phyloP scores from a whole-genome alignment of 1,139 yeast genomes.

The Taphrina pruni region DNA sequence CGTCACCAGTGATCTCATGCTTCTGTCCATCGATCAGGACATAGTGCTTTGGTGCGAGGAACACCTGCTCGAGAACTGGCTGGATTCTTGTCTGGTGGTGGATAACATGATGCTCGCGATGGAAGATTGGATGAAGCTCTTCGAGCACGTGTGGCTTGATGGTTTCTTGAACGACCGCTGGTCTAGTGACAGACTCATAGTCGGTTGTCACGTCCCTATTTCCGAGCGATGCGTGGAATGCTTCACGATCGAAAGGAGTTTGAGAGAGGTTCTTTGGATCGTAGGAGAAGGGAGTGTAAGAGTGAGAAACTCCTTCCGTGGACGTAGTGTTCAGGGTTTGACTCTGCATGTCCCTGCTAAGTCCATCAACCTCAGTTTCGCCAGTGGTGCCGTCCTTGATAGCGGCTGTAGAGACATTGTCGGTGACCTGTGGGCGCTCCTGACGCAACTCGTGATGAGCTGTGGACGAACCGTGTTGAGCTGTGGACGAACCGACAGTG shows the following conservation, averaged over 20 bases:
- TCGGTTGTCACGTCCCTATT: constrained; percentile 22
- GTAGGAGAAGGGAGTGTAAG: constrained; percentile 11
- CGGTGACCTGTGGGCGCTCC: constrained; percentile 6
- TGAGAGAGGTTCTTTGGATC: constrained; percentile 20
- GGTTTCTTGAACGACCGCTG: constrained; percentile 36
- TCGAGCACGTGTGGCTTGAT: constrained; percentile 14
- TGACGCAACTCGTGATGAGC: background rate
- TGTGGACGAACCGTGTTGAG: background rate
- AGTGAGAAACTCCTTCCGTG: background rate
- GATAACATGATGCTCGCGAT: constrained; percentile 38
- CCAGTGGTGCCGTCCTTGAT: constrained; percentile 25
- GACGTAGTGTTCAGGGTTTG: background rate
- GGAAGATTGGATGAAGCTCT: constrained; percentile 22
- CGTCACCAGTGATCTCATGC: constrained; percentile 33
- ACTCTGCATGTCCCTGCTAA: constrained; percentile 15
- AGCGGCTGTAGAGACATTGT: constrained; percentile 22
- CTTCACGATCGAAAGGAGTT: constrained; percentile 28
- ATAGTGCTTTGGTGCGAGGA: constrained; percentile 35
- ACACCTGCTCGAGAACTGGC: constrained; percentile 37
- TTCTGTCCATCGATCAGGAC: constrained; percentile 39
- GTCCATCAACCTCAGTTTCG: constrained; percentile 11
- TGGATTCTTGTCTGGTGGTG: constrained; percentile 39
- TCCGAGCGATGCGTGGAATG: constrained; percentile 25
- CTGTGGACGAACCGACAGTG: background rate
- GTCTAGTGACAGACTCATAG: constrained; percentile 11